Base-by-base conservation (phyloP, 108 stramenopile species). In the Cyclotella sp. region DNA sequence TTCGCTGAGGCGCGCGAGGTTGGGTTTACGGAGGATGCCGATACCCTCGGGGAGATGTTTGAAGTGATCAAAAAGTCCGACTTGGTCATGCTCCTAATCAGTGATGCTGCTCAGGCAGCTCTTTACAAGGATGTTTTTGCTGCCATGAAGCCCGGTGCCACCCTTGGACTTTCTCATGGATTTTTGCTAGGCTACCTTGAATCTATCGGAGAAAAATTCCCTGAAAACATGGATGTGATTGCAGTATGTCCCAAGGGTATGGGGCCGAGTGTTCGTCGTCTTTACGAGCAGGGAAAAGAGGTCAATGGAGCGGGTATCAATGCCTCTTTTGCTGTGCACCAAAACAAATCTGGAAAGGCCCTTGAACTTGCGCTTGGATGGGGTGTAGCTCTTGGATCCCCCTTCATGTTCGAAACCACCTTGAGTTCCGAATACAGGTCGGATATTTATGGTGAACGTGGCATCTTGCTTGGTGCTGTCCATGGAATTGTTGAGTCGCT, bases 221-320 rank as follows among this genome's bases (percentile, higher is more conserved):
- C 98, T n/a, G 94, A 91, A 34, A 82, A 92, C 70, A 97, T 97
- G 94, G 96, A 97, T 81, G 98, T 98, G 24, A 97, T 98, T 80
- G 96, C 96, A 41, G 98, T 98, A 43, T 97, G 96, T 84, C 98
- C 98, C 89, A 98, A 98, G 95, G 98, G 98, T 58, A 98, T 98
- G 98, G 98, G 98, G 55, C 98, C 98, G 55, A 96, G 95, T 55
- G 98, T 98, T 51, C 95, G 98, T 73, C 93, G 98, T 84, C 90
- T 98, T 30, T 98, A 98, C 85, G 98, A 98, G 88, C 98, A 98
- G 82, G 98, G 98, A 52, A 98, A 98, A 93, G 93, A 96, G 63
- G 95, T 97, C 44, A 97, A 97, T 85, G 98, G 98, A 70, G 96
- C 96, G 51, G 98, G 98, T 62, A 98, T 98, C 83, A 98, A 98